Evolutionary conservation across 768 basidiomycete species (phyloP).

Genomic region (Collybiopsis luxurians): DNA sequence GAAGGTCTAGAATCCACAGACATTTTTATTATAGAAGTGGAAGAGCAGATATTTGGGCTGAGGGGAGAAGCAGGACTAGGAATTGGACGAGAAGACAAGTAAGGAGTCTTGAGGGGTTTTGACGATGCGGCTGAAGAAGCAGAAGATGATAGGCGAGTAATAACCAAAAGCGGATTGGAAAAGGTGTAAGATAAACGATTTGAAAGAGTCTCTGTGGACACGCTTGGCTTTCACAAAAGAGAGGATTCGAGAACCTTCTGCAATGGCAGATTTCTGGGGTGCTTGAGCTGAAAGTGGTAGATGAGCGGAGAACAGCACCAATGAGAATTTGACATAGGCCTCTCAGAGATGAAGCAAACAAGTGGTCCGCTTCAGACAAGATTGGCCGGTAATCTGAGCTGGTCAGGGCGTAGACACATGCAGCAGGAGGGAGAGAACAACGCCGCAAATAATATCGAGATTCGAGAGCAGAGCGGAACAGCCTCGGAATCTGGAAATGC

Average conservation of each 20-base stretch:
- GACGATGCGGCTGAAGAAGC: constrained; percentile 29
- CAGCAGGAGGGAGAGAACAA: constrained; percentile 27
- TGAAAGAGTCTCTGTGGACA: constrained; percentile 31
- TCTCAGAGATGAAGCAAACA: constrained; percentile 24
- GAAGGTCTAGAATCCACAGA: constrained; percentile 25
- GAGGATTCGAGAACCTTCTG: constrained; percentile 24
- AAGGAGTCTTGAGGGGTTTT: constrained; percentile 35
- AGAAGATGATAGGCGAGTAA: constrained; percentile 20
- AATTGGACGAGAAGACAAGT: constrained; percentile 32
- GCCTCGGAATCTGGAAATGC: too few species aligned
- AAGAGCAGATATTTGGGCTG: constrained; percentile 20
- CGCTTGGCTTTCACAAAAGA: constrained; percentile 31
- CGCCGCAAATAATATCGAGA: constrained; percentile 19
- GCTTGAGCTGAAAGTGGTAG: constrained; percentile 32
- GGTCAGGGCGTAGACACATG: constrained; percentile 38
- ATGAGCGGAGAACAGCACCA: constrained; percentile 60
- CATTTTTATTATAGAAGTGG: constrained; percentile 23
- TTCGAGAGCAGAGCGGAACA: constrained; percentile 20
- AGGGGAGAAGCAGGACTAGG: constrained; percentile 22
- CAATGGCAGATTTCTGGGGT: constrained; percentile 13
- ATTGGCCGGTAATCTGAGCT: constrained; percentile 55
- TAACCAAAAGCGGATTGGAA: constrained; percentile 21
- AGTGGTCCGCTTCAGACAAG: constrained; percentile 55
- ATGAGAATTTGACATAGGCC: constrained; percentile 3
- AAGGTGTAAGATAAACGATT: constrained; percentile 8